Percentiles rank a stretch among this genome's conserved stretches.
phyloP scores from a whole-genome alignment of 371 early-diverging fungal genomes.

The Circinella umbellata region DNA sequence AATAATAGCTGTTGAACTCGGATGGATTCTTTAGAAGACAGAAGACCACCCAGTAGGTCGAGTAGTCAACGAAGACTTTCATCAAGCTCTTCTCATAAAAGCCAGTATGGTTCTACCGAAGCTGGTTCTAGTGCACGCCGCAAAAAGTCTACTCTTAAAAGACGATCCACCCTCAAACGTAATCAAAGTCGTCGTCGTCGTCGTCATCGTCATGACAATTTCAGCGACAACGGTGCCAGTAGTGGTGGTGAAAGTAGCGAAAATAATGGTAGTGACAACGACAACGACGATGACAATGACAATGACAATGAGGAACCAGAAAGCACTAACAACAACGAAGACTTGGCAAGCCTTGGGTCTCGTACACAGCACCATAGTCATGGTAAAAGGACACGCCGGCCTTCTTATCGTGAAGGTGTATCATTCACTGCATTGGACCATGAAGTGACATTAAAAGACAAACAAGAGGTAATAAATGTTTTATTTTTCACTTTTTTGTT shows the following conservation, averaged over 20 bases:
- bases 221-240: background rate
- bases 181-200: background rate
- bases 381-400: background rate
- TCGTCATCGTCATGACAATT: background rate
- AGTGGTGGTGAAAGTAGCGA: background rate
- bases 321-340: background rate
- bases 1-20: background rate
- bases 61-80: slow-evolving; percentile 1
- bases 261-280: background rate
- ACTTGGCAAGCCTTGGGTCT: slow-evolving; percentile 11
- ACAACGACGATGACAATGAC: background rate
- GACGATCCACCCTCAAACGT: background rate
- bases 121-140: background rate
- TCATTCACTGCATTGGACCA: slow-evolving; percentile 23
- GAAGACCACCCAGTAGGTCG: background rate
- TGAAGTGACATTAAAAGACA: slow-evolving; percentile 69
- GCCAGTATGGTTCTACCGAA: slow-evolving; percentile 1
- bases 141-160: background rate
- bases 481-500: no score
- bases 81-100: slow-evolving; percentile 1
- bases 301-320: background rate
- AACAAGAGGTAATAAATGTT: slow-evolving; percentile 57
- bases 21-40: slow-evolving; percentile 3
- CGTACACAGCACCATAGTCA: background rate
- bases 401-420: slow-evolving; percentile 6